phyloP scores from a whole-genome alignment of 352 stramenopile species.

The Phytophthora niederhauseri region DNA sequence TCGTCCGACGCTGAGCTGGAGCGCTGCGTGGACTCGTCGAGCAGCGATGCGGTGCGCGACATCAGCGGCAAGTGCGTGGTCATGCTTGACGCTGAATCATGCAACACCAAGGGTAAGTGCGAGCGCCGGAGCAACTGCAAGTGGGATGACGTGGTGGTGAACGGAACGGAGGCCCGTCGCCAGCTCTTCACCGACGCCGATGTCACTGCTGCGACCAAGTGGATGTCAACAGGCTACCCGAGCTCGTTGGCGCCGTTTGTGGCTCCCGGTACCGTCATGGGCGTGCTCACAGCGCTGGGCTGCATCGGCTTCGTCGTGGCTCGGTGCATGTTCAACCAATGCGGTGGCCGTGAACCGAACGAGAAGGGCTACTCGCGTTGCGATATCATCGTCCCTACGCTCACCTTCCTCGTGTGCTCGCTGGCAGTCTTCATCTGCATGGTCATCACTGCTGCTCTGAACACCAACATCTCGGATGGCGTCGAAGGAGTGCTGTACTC shows the following conservation, averaged over 20 bases:
- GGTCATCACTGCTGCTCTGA: constrained; percentile 72
- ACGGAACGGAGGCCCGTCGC: constrained; percentile 41
- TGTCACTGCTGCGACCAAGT: constrained; percentile 60
- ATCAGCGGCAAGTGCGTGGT: constrained; percentile 59
- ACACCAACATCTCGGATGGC: constrained; percentile 81
- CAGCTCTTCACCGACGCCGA: constrained; percentile 65
- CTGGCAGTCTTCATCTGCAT: constrained; percentile 84
- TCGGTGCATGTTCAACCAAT: constrained; percentile 84
- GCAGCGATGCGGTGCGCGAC: constrained; percentile 53
- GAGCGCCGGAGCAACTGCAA: constrained; percentile 84
- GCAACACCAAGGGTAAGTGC: constrained; percentile 61
- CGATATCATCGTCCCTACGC: constrained; percentile 66
- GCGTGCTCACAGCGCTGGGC: constrained; percentile 61
- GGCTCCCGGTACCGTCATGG: constrained; percentile 73
- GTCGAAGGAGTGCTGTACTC: constrained; percentile 68
- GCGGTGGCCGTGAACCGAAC: constrained; percentile 69
- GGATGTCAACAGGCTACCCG: constrained; percentile 72
- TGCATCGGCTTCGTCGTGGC: constrained; percentile 70
- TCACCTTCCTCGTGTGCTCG: constrained; percentile 70
- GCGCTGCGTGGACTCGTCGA: constrained; percentile 63
- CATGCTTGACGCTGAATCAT: constrained; percentile 56
- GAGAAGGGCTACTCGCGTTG: constrained; percentile 87
- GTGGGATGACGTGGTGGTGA: constrained; percentile 66
- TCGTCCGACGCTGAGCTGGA: constrained; percentile 47
- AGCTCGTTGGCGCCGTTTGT: constrained; percentile 72